Conservation (phyloP, 805 yeast species). For the Yamadazyma insecticola region DNA sequence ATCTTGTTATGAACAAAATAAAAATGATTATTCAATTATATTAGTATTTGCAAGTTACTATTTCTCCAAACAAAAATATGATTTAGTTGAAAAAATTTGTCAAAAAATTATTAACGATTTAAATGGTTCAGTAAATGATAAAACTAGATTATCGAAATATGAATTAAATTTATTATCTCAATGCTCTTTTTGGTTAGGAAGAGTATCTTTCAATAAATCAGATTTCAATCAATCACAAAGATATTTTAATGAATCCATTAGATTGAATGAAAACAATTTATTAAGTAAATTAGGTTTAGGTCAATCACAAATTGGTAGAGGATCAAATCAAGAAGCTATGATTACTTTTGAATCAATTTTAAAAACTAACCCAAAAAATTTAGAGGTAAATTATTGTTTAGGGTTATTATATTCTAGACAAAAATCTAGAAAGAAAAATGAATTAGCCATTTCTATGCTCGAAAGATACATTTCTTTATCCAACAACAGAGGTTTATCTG, state of each 20-base stretch:
- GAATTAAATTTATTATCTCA: slow-evolving; percentile 31
- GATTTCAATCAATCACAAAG: slow-evolving; percentile 70
- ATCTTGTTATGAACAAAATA: slow-evolving; percentile 32
- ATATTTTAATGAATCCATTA: slow-evolving; percentile 67
- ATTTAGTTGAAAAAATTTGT: slow-evolving; percentile 53
- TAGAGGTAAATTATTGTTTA: slow-evolving; percentile 70
- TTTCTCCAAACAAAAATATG: slow-evolving; percentile 63
- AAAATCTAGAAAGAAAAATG: slow-evolving; percentile 34
- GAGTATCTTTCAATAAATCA: slow-evolving; percentile 58
- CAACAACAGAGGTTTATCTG: slow-evolving; percentile 39
- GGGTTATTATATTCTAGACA: slow-evolving; percentile 70
- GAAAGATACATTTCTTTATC: slow-evolving; percentile 69
- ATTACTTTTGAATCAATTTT: slow-evolving; percentile 75
- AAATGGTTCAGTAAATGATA: slow-evolving; percentile 12
- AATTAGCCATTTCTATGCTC: slow-evolving; percentile 55
- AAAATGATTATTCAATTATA: slow-evolving; percentile 57
- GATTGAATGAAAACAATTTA: slow-evolving; percentile 57
- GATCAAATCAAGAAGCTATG: slow-evolving; percentile 75
- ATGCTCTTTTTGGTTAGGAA: slow-evolving; percentile 73
- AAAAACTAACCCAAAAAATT: slow-evolving; percentile 59
- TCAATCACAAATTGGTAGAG: slow-evolving; percentile 74
- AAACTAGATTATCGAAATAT: slow-evolving; percentile 18
- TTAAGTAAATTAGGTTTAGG: slow-evolving; percentile 81
- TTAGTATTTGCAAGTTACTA: slow-evolving; percentile 65
- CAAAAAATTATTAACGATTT: slow-evolving; percentile 38